Percentiles rank a stretch among this genome's conserved stretches.
Evolutionary conservation across 192 early-diverging fungal species (phyloP).

Genomic region (Mortierella claussenii): DNA sequence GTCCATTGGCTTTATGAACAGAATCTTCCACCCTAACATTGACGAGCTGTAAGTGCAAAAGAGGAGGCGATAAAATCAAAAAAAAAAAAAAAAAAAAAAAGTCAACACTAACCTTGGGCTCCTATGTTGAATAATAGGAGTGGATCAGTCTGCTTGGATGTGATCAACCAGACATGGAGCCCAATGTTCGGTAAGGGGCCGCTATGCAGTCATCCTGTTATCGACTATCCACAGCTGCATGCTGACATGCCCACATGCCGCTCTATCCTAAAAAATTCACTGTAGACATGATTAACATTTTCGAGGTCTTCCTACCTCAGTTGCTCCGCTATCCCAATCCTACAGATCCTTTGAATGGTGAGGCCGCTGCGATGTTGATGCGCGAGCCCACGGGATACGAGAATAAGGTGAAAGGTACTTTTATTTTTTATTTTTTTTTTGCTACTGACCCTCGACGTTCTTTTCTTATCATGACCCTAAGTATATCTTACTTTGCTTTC

Average conservation of each 20-base stretch:
- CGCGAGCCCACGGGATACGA: conserved; percentile 92
- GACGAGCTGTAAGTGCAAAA: conserved; percentile 85
- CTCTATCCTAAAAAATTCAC: too few species aligned
- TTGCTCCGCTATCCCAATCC: conserved; percentile 98
- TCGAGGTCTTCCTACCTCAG: conserved; percentile 98
- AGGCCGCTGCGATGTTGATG: conserved; percentile 98
- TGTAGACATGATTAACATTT: conserved; percentile 98
- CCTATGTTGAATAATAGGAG: conserved; percentile 63
- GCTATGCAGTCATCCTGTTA: too few species aligned
- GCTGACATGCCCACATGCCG: too few species aligned
- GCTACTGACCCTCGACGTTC: background rate
- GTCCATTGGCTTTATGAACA: conserved; percentile 99
- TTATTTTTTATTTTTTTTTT: conserved; percentile 8
- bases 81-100: background rate
- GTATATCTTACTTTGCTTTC: too few species aligned
- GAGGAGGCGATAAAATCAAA: background rate
- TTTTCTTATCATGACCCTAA: too few species aligned
- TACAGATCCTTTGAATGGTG: conserved; percentile 99
- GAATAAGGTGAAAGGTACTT: conserved; percentile 87
- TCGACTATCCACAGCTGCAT: too few species aligned
- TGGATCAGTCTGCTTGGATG: conserved; percentile 98
- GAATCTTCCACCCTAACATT: conserved; percentile 99
- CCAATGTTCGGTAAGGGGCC: conserved; percentile 99
- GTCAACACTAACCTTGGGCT: background rate
- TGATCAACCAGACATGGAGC: conserved; percentile 99